A percentile compares a stretch with the other conserved stretches of the same genome.
phyloP scores from a whole-genome alignment of 2,329 filamentous ascomycete species.

The Xylaria sp. region DNA sequence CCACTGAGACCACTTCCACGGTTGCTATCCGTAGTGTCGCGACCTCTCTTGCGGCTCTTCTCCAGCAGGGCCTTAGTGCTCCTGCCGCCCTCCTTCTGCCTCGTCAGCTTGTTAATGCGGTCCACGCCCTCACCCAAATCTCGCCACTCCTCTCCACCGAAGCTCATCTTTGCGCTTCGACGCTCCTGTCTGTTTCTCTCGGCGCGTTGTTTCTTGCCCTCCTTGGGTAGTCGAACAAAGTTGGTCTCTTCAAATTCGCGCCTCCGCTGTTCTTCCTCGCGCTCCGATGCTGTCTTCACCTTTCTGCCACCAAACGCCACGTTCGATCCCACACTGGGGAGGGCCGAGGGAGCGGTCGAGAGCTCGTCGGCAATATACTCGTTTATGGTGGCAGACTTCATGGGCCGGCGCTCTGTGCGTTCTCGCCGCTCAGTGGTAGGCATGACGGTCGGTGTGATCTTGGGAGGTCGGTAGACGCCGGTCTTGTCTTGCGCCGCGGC shows the following conservation, averaged over 20 bases:
- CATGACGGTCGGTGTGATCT: conserved; percentile 88
- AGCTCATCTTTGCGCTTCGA: conserved; percentile 69
- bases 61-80: conserved; percentile 74
- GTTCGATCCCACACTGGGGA: conserved; percentile 92
- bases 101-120: conserved; percentile 85
- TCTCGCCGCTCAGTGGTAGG: conserved; percentile 73
- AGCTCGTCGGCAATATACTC: conserved; percentile 91
- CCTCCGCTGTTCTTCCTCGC: conserved; percentile 80
- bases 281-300: conserved; percentile 80
- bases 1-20: conserved; percentile 67
- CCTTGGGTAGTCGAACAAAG: conserved; percentile 85
- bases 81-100: conserved; percentile 69
- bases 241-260: conserved; percentile 92
- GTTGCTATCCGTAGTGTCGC: conserved; percentile 75
- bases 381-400: conserved; percentile 86
- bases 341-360: conserved; percentile 80
- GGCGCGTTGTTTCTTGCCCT: conserved; percentile 85
- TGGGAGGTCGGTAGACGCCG: conserved; percentile 88
- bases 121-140: conserved; percentile 86
- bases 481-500: conserved; percentile 59
- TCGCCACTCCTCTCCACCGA: conserved; percentile 93
- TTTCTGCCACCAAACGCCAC: conserved; percentile 82
- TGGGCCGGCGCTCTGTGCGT: conserved; percentile 69
- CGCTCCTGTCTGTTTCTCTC: conserved; percentile 68
- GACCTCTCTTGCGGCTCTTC: conserved; percentile 84